Evolutionary conservation across 768 basidiomycete species (phyloP).

Genomic region (Mycena epipterygia): DNA sequence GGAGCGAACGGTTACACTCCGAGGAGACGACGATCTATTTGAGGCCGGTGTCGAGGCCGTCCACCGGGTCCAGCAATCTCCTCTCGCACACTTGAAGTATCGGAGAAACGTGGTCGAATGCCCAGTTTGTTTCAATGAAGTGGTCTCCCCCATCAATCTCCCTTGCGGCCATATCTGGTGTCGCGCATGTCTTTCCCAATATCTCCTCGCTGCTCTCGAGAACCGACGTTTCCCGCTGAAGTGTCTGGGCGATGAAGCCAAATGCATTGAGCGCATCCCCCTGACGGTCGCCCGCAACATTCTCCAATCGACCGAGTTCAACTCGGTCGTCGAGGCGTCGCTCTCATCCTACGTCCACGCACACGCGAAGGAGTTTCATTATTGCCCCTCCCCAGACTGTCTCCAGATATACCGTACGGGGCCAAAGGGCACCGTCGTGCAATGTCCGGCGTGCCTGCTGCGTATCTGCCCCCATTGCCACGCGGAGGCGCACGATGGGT

Average conservation of each 20-base stretch:
- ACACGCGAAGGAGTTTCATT: conserved; percentile 72
- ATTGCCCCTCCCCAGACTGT: conserved; percentile 87
- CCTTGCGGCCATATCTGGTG: conserved; percentile 81
- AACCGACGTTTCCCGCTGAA: conserved; percentile 76
- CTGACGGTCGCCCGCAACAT: conserved; percentile 63
- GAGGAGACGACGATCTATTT: conserved; percentile 66
- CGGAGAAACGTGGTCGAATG: conserved; percentile 53
- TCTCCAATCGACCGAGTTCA: conserved; percentile 66
- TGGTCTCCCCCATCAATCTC: conserved; percentile 64
- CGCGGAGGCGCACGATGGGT: conserved; percentile 72
- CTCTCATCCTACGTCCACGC: conserved; percentile 73
- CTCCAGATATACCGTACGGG: conserved; percentile 77
- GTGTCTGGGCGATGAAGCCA: conserved; percentile 76
- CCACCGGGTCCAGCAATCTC: conserved; percentile 46
- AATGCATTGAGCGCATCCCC: conserved; percentile 70
- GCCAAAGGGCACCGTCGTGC: conserved; percentile 58
- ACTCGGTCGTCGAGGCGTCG: conserved; percentile 68
- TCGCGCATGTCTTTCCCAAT: conserved; percentile 68
- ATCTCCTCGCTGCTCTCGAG: conserved; percentile 69
- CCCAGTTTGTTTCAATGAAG: conserved; percentile 78
- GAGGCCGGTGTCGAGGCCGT: conserved; percentile 58
- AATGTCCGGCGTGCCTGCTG: conserved; percentile 68
- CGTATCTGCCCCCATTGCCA: conserved; percentile 69
- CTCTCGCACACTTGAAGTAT: conserved; percentile 31
- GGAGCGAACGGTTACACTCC: conserved; percentile 61